A percentile compares a stretch with the other conserved stretches of the same genome.
Evolutionary conservation across 768 basidiomycete genomes (phyloP).

Genomic region (Rubroboletus pulcherrimus): DNA sequence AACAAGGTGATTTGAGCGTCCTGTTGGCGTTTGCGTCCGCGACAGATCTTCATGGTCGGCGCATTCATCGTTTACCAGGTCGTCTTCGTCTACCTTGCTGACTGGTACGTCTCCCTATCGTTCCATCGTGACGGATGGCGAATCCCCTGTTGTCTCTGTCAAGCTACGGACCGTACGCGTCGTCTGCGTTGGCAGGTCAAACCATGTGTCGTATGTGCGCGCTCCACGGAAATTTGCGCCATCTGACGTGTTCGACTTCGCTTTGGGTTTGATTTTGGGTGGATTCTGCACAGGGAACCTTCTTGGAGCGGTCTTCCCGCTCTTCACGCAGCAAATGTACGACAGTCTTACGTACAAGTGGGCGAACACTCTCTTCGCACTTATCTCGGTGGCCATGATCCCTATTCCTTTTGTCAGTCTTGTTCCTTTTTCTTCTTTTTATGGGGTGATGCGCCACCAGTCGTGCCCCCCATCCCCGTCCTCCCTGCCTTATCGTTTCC

Average conservation of each 20-base stretch:
- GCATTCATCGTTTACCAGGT: constrained; percentile 54
- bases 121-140: background rate
- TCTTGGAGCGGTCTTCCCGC: constrained; percentile 50
- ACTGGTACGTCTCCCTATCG: constrained; percentile 42
- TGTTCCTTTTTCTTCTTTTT: background rate
- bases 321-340: constrained; percentile 63
- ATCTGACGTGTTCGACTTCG: constrained; percentile 18
- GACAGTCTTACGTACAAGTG: constrained; percentile 51
- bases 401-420: constrained; percentile 56
- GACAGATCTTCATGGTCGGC: constrained; percentile 48
- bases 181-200: constrained; percentile 66
- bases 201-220: constrained; percentile 49
- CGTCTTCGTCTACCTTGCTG: constrained; percentile 60
- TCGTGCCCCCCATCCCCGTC: background rate
- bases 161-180: constrained; percentile 59
- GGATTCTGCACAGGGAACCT: constrained; percentile 41
- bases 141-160: background rate
- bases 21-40: constrained; percentile 4
- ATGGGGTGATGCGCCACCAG: background rate
- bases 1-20: background rate
- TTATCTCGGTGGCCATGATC: constrained; percentile 50
- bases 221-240: background rate
- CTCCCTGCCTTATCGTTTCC: background rate
- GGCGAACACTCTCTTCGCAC: constrained; percentile 56
- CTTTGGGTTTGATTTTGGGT: constrained; percentile 4